Conservation (phyloP, 2,329 filamentous ascomycete genomes). For the Sporothrix pseudoabietina region DNA sequence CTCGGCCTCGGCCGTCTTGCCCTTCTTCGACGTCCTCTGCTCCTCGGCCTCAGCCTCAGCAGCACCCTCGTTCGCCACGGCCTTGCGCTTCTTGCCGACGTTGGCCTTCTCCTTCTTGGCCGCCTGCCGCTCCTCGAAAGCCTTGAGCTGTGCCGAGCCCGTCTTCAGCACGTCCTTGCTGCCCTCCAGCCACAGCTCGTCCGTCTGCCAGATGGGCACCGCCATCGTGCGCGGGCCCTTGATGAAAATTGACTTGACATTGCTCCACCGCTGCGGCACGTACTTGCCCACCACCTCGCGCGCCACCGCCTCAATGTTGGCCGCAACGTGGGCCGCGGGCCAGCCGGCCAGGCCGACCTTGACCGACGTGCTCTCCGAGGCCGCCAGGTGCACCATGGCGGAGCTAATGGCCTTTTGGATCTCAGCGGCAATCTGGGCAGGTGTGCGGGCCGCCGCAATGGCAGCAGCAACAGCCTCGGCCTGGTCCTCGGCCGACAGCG, state of each 20-base stretch:
- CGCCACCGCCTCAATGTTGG: conserved; percentile 76
- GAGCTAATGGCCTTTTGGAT: conserved; percentile 74
- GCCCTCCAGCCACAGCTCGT: conserved; percentile 83
- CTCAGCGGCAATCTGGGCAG: conserved; percentile 73
- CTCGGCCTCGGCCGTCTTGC: conserved; percentile 54
- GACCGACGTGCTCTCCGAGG: conserved; percentile 77
- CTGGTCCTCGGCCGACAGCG: conserved; percentile 78
- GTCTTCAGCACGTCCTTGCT: conserved; percentile 69
- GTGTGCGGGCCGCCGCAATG: conserved; percentile 51
- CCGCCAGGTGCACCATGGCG: conserved; percentile 78
- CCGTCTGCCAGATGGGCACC: conserved; percentile 90
- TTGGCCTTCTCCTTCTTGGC: conserved; percentile 55
- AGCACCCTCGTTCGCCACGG: conserved; percentile 42
- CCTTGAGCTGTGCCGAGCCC: conserved; percentile 52
- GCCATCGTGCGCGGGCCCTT: conserved; percentile 88
- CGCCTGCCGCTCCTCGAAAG: conserved; percentile 41
- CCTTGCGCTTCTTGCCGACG: conserved; percentile 67
- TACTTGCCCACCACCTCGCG: conserved; percentile 72
- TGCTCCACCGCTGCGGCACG: conserved; percentile 84
- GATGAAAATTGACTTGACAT: conserved; percentile 81
- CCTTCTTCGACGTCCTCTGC: conserved; percentile 56
- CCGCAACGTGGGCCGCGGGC: conserved; percentile 72
- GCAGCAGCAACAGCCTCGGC: conserved; percentile 62
- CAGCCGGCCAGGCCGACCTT: conserved; percentile 76
- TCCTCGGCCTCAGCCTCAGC: conserved; percentile 41